These are phyloP conservation scores for Cubamyces sp. DNA, from an alignment of 768 basidiomycete species.

Conservation along the genomic window DNA sequence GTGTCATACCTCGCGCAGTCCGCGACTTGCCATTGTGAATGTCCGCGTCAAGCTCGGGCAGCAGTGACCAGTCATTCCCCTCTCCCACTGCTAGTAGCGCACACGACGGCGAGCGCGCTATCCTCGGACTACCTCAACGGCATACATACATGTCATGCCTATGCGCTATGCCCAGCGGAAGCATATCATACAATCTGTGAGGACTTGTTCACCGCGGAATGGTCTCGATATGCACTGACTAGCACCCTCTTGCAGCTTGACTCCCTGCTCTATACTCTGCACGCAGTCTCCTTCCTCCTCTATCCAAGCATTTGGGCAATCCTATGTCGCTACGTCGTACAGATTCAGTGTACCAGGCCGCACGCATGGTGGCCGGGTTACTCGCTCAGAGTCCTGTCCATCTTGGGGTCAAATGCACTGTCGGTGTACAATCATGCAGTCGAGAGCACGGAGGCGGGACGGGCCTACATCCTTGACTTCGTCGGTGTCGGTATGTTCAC, in stretches of 20 bases:
- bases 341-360: slow-evolving; percentile 69
- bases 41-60: neutral
- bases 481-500: slow-evolving; percentile 68
- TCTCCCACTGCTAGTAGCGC: neutral
- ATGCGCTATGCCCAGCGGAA: slow-evolving; percentile 38
- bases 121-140: neutral
- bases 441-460: slow-evolving; percentile 56
- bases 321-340: slow-evolving; percentile 57
- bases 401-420: slow-evolving; percentile 60
- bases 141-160: slow-evolving; percentile 36
- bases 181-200: slow-evolving; percentile 36
- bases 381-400: slow-evolving; percentile 66
- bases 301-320: slow-evolving; percentile 67
- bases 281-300: slow-evolving; percentile 76
- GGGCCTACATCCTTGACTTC: slow-evolving; percentile 74
- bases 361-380: slow-evolving; percentile 63
- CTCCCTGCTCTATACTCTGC: slow-evolving; percentile 69
- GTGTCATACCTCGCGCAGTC: slow-evolving; percentile 2
- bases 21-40: neutral
- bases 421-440: slow-evolving; percentile 66
- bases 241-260: slow-evolving; percentile 54
- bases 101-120: slow-evolving; percentile 18
- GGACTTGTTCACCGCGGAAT: neutral
- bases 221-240: neutral
- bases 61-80: slow-evolving; percentile 4